Percentiles rank a stretch among this genome's conserved stretches.
phyloP scores from a whole-genome alignment of 2,329 filamentous ascomycete species.

The Neonectria ditissima region DNA sequence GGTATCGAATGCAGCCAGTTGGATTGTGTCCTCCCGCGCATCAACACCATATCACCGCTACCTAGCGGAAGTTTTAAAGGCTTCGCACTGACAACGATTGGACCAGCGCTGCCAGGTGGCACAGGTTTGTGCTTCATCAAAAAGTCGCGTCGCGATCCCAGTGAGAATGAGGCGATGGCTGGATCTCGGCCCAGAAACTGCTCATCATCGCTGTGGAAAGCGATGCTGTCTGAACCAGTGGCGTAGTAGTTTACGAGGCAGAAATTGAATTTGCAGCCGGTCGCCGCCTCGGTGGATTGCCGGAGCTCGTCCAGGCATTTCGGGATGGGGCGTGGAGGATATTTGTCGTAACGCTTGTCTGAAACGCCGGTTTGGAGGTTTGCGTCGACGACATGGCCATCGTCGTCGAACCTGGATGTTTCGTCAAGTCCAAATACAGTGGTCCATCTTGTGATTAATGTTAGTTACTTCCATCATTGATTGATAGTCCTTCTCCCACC shows the following conservation, averaged over 20 bases:
- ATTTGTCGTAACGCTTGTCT: slow-evolving; percentile 67
- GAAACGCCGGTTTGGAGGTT: slow-evolving; percentile 54
- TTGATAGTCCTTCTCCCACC: slow-evolving; percentile 45
- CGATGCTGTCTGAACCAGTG: slow-evolving; percentile 80
- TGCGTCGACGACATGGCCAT: slow-evolving; percentile 57
- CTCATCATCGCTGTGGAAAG: slow-evolving; percentile 85
- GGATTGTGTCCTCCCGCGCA: slow-evolving; percentile 79
- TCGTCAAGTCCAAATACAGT: slow-evolving; percentile 71
- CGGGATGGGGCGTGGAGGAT: slow-evolving; percentile 76
- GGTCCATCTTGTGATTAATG: slow-evolving; percentile 53
- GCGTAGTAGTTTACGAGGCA: slow-evolving; percentile 87
- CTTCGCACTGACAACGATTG: slow-evolving; percentile 46
- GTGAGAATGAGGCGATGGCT: slow-evolving; percentile 79
- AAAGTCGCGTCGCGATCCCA: slow-evolving; percentile 80
- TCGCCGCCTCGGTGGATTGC: slow-evolving; percentile 72
- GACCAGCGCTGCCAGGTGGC: slow-evolving; percentile 48
- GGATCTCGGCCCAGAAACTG: slow-evolving; percentile 77
- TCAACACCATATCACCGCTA: slow-evolving; percentile 82
- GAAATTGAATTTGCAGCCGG: slow-evolving; percentile 79
- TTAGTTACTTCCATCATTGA: neutral
- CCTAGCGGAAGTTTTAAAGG: slow-evolving; percentile 65
- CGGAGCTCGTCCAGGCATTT: slow-evolving; percentile 75
- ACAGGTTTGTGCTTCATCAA: slow-evolving; percentile 81
- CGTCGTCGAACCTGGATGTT: slow-evolving; percentile 69
- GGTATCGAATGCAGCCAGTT: slow-evolving; percentile 84